A percentile compares a stretch with the other conserved stretches of the same genome.
phyloP scores from a whole-genome alignment of 805 yeast species.

The Nakazawaea peltata region DNA sequence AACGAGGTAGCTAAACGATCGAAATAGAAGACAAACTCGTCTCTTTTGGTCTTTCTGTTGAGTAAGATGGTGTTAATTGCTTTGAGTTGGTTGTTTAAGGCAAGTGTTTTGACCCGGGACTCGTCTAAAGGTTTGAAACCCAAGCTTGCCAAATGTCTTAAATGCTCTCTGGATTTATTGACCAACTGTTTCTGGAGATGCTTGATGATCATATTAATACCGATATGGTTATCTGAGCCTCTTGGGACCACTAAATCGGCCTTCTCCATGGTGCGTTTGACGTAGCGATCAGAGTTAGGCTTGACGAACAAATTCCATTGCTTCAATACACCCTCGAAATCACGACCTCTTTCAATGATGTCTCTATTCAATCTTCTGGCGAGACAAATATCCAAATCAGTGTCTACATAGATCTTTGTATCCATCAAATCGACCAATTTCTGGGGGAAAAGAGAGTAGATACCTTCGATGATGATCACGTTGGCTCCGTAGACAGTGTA shows the following conservation, averaged over 20 bases:
- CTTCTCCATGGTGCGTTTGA: slow-evolving; percentile 64
- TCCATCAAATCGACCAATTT: slow-evolving; percentile 72
- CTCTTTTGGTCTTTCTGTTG: slow-evolving; percentile 45
- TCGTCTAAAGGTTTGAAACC: slow-evolving; percentile 32
- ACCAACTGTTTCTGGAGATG: slow-evolving; percentile 71
- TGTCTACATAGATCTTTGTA: slow-evolving; percentile 83
- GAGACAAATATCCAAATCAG: slow-evolving; percentile 87
- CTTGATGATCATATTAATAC: slow-evolving; percentile 68
- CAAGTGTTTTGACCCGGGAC: slow-evolving; percentile 28
- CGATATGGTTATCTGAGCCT: slow-evolving; percentile 76
- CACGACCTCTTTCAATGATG: slow-evolving; percentile 79
- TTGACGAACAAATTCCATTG: slow-evolving; percentile 93
- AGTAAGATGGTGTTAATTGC: slow-evolving; percentile 70
- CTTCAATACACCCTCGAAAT: slow-evolving; percentile 67
- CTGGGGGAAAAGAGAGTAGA: slow-evolving; percentile 70
- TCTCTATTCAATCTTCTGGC: slow-evolving; percentile 86
- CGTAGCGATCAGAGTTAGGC: slow-evolving; percentile 76
- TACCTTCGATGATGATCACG: slow-evolving; percentile 87
- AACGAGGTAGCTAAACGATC: slow-evolving; percentile 72
- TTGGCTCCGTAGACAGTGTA: slow-evolving; percentile 87
- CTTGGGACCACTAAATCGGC: slow-evolving; percentile 92
- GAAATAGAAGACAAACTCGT: slow-evolving; percentile 81
- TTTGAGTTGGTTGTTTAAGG: slow-evolving; percentile 54
- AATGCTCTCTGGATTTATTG: slow-evolving; percentile 58
- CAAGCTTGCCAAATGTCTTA: slow-evolving; percentile 51